Evolutionary conservation across 306 rosid genomes (phyloP).

Genomic region (Mucuna pruriens): DNA sequence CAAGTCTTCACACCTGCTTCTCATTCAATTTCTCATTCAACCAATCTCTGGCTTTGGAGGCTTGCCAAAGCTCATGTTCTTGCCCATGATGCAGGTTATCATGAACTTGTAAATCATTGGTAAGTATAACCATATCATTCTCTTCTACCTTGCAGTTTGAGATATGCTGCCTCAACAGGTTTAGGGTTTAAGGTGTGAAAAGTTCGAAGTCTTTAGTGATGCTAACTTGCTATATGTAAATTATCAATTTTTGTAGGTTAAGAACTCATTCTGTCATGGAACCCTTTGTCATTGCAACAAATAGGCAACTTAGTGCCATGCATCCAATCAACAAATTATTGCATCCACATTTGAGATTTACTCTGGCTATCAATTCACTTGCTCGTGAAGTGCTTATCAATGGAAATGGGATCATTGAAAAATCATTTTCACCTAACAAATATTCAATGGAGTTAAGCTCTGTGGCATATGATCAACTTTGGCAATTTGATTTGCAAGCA

Average conservation of each 20-base stretch:
- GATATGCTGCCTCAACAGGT: background rate
- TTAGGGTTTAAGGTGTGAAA: no score
- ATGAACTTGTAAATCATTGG: conserved; percentile 59
- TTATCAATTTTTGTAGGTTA: conserved; percentile 42
- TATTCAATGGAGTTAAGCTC: conserved; percentile 56
- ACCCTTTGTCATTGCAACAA: conserved; percentile 55
- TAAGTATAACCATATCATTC: background rate
- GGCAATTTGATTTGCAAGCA: conserved; percentile 53
- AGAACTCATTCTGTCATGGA: conserved; percentile 53
- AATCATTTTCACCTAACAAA: conserved; percentile 35
- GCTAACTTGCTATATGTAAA: background rate
- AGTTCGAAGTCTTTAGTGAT: background rate
- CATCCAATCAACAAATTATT: conserved; percentile 53
- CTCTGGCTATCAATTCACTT: conserved; percentile 51
- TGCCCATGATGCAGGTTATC: conserved; percentile 54
- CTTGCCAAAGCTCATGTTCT: conserved; percentile 59
- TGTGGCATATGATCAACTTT: conserved; percentile 45
- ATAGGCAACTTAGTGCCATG: conserved; percentile 53
- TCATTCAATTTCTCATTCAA: conserved; percentile 41
- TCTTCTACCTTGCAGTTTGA: background rate
- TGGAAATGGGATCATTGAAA: conserved; percentile 53
- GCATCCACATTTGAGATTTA: conserved; percentile 58
- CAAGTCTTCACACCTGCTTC: conserved; percentile 46
- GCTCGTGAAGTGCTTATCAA: conserved; percentile 47
- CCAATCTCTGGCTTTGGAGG: conserved; percentile 56